Evolutionary conservation across 768 basidiomycete species (phyloP), one percentile per base, ranked within the genome.

Genomic region (Russula sp.): DNA sequence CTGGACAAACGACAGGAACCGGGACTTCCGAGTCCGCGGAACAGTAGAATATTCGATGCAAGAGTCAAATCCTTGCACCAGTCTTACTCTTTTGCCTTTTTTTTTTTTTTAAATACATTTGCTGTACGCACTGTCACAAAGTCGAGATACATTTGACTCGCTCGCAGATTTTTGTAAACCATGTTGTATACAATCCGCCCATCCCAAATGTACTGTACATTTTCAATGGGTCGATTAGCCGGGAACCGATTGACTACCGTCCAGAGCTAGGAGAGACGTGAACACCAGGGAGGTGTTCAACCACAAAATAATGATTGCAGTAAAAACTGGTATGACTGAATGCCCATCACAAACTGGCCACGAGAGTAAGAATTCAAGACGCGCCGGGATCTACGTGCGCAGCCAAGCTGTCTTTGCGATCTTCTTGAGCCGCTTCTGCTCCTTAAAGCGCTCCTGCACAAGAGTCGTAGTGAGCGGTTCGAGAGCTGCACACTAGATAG

Each of bases 331-430:
- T 57, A 62, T 62, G 55, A 51, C 40, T 44, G 55, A 56, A 35
- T 54, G 59, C 35, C 40, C 31, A 44, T 50, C 47, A 54, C 11
- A n/a, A 50, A 58, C 37, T 44, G 20, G 27, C 42, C 42, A 45
- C 22, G 16, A 59, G 52, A 40, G 32, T 27, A 55, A 55, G 32
- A 55, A 59, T 40, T 42, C 51, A 34, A 55, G 27, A 55, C 48
- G 47, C 22, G 57, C 54, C 58, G 7, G 8, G 14, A 62, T 57
- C 63, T 71, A 89, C 68, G 85, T 88, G 71, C 91, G 84, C 69
- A 93, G 72, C 91, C 90, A 93, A 9, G 91, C 91, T 1, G 89
- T 92, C 77, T 91, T 92, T 44, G 89, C 89, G 9, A 91, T 84
- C 76, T 92, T 93, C 78, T 92, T 92, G 70, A 78, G 75, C 67